Evolutionary conservation across 2,329 filamentous ascomycete genomes (phyloP).

Genomic region (Colletotrichum magnum): DNA sequence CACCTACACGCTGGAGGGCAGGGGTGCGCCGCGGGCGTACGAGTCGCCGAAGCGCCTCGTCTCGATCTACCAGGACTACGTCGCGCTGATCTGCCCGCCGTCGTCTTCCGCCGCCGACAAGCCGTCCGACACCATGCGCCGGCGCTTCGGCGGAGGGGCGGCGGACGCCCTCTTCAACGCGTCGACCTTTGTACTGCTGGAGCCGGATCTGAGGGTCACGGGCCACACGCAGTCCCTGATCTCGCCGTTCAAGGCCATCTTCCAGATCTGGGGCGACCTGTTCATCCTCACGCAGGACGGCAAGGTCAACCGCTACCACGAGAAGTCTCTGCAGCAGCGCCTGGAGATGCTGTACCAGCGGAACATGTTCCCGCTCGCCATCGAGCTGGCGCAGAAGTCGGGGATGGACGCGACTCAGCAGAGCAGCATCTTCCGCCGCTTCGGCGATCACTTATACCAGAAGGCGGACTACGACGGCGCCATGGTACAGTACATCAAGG

Average conservation of each 20-base stretch:
- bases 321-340: conserved; percentile 91
- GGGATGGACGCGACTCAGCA: conserved; percentile 86
- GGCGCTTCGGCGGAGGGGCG: conserved; percentile 78
- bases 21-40: conserved; percentile 90
- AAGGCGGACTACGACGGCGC: conserved; percentile 97
- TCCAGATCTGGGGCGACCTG: conserved; percentile 91
- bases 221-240: conserved; percentile 90
- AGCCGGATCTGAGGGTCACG: conserved; percentile 90
- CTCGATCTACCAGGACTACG: conserved; percentile 85
- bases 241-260: conserved; percentile 83
- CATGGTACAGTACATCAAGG: conserved; percentile 98
- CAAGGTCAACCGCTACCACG: conserved; percentile 91
- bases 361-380: conserved; percentile 91
- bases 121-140: conserved; percentile 72
- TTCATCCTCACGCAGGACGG: conserved; percentile 93
- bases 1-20: conserved; percentile 87
- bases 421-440: conserved; percentile 92
- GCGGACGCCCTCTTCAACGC: conserved; percentile 87
- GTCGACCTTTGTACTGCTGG: conserved; percentile 90
- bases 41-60: conserved; percentile 91
- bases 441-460: conserved; percentile 94
- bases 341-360: conserved; percentile 94
- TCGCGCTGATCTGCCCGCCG: conserved; percentile 87
- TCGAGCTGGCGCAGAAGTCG: conserved; percentile 91
- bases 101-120: conserved; percentile 64